A percentile compares a stretch with the other conserved stretches of the same genome.
Evolutionary conservation across 257 asterid genomes (phyloP).

Genomic region (Solanum raphanifolium): DNA sequence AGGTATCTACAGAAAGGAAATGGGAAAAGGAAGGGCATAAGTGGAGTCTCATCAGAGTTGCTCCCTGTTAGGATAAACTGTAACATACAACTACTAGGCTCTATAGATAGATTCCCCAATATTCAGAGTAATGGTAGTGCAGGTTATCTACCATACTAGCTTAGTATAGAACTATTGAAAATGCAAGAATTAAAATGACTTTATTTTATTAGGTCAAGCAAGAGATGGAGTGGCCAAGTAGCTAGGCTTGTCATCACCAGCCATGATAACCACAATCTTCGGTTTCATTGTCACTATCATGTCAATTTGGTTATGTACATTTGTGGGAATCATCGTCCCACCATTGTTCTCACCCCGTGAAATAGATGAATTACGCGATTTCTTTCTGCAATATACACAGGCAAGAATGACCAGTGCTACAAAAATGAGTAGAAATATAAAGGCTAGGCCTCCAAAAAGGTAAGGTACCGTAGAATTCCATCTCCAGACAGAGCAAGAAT

Average conservation of each 20-base stretch:
- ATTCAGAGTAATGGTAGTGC: not conserved
- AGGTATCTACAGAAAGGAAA: not conserved
- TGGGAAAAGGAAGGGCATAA: not conserved
- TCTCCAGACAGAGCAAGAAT: not conserved
- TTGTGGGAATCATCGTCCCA: not conserved
- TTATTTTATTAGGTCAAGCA: not conserved
- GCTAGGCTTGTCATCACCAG: slow-evolving; percentile 38
- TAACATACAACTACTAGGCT: not conserved
- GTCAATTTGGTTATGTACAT: slow-evolving; percentile 7
- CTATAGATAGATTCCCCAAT: not conserved
- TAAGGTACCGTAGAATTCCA: slow-evolving; percentile 21
- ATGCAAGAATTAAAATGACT: not conserved
- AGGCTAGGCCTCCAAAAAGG: slow-evolving; percentile 10
- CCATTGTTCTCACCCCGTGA: not conserved
- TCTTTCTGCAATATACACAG: not conserved
- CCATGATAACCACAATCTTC: slow-evolving; percentile 21
- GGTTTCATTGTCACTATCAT: slow-evolving; percentile 8
- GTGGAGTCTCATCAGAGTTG: not conserved
- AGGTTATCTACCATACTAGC: not conserved
- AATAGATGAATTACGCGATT: not conserved
- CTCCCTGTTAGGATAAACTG: not conserved
- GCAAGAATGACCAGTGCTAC: slow-evolving; percentile 9
- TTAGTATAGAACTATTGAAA: not conserved
- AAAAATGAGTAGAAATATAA: slow-evolving; percentile 1
- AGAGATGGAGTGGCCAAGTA: slow-evolving; percentile 25